Conservation (phyloP, 2,329 filamentous ascomycete genomes). For the Metarhizium brunneum region DNA sequence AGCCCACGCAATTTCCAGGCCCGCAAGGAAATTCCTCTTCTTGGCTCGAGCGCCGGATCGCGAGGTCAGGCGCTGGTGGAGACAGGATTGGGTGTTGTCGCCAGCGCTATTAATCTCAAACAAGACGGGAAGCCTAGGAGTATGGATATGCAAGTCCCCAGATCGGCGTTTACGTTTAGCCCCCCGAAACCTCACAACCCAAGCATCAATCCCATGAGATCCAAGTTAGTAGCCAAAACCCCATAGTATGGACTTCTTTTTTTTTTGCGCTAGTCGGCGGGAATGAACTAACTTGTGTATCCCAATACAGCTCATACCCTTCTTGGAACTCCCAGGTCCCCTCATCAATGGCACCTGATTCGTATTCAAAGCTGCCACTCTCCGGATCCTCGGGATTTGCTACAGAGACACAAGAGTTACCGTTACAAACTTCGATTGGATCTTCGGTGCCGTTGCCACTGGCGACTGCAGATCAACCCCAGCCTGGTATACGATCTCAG, state of each 20-base stretch:
- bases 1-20: conserved; percentile 94
- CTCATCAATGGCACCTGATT: conserved; percentile 38
- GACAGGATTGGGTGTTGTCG: conserved; percentile 51
- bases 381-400: conserved; percentile 37
- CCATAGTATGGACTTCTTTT: too few relatives aligned
- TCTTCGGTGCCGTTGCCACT: conserved; percentile 44
- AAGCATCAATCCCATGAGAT: conserved; percentile 44
- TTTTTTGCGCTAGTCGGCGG: neutral
- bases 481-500: conserved; percentile 39
- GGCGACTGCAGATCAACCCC: conserved; percentile 36
- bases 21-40: conserved; percentile 81
- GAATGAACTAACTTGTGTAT: conserved; percentile 29
- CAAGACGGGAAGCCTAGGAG: conserved; percentile 42
- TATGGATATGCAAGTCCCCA: conserved; percentile 45
- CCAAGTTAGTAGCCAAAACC: conserved; percentile 38
- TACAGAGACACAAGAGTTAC: conserved; percentile 44
- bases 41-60: conserved; percentile 66
- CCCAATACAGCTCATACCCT: conserved; percentile 46
- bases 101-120: conserved; percentile 45
- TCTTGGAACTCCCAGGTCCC: conserved; percentile 47
- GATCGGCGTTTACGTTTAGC: conserved; percentile 49
- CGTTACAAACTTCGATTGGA: conserved; percentile 41
- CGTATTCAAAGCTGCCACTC: conserved; percentile 44
- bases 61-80: conserved; percentile 67
- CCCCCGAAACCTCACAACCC: conserved; percentile 45